Conservation (phyloP, 2,329 filamentous ascomycete species). For the Fusarium vanettenii region DNA sequence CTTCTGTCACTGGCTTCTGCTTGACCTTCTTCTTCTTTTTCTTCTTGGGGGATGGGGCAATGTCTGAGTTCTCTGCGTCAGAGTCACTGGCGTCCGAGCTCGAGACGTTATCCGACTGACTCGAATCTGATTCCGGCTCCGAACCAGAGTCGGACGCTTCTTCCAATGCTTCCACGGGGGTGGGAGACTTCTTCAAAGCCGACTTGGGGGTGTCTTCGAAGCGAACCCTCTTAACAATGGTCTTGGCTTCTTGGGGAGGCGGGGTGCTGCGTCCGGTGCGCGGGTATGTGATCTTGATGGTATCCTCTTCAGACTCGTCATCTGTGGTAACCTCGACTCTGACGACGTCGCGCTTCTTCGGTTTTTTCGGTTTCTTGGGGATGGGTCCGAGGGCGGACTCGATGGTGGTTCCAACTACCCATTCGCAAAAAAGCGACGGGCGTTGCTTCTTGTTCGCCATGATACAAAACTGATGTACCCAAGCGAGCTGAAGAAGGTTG, state of each 20-base stretch:
- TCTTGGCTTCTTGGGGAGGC: slow-evolving; percentile 6
- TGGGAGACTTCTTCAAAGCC: slow-evolving; percentile 36
- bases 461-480: slow-evolving; percentile 1
- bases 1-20: slow-evolving; percentile 11
- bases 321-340: slow-evolving; percentile 61
- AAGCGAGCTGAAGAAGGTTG: slow-evolving; percentile 1
- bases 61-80: slow-evolving; percentile 32
- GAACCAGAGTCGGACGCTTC: slow-evolving; percentile 34
- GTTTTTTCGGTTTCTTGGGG: slow-evolving; percentile 40
- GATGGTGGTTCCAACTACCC: slow-evolving; percentile 54
- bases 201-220: slow-evolving; percentile 50
- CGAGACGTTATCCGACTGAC: slow-evolving; percentile 30
- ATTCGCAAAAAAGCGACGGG: slow-evolving; percentile 52
- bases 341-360: slow-evolving; percentile 48
- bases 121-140: slow-evolving; percentile 37
- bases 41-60: slow-evolving; percentile 11
- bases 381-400: slow-evolving; percentile 43
- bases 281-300: slow-evolving; percentile 61
- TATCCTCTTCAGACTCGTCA: slow-evolving; percentile 63
- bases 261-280: slow-evolving; percentile 45
- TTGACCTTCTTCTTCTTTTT: slow-evolving; percentile 37
- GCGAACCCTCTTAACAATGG: slow-evolving; percentile 56
- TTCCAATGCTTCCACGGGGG: slow-evolving; percentile 33
- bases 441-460: slow-evolving; percentile 33
- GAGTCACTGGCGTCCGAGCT: slow-evolving; percentile 31